Conservation (phyloP, 2,329 filamentous ascomycete genomes). For the Pseudocercospora fuligena region DNA sequence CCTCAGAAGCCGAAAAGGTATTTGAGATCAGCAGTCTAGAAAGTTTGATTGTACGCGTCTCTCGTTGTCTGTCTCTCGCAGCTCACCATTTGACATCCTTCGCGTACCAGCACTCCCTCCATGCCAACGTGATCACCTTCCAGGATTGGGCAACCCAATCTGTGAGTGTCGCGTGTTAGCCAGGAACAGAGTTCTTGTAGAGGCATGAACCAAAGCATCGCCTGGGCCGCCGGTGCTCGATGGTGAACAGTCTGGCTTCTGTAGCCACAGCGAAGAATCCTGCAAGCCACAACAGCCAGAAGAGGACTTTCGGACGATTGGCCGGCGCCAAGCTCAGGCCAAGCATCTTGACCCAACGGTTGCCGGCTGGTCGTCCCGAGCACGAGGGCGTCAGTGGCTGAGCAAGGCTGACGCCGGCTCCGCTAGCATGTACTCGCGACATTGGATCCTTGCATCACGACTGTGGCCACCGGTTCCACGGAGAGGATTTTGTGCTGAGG, state of each 20-base stretch:
- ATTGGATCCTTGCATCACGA: slow-evolving; percentile 10
- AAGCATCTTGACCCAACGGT: not conserved
- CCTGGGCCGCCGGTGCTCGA: not conserved
- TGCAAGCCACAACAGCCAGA: not conserved
- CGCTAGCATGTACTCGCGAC: not conserved
- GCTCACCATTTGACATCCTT: not conserved
- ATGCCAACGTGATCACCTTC: too few species aligned
- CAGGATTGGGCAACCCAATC: not conserved
- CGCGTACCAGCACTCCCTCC: too few species aligned
- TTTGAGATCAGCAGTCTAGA: too few species aligned
- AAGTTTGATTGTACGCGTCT: not conserved
- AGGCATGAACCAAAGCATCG: not conserved
- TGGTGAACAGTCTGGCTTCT: not conserved
- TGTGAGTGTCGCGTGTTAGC: not conserved
- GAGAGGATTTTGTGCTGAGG: not conserved
- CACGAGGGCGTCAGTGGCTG: not conserved
- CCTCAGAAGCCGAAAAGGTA: too few species aligned
- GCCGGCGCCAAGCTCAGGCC: not conserved
- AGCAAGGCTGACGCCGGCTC: not conserved
- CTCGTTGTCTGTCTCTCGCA: not conserved
- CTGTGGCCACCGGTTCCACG: not conserved
- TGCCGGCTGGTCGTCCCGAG: not conserved
- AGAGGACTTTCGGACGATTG: not conserved
- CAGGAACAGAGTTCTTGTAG: slow-evolving; percentile 1
- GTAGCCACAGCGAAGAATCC: not conserved